These are phyloP conservation scores for Turnera subulata DNA, from an alignment of 345 rosid species.

Conservation along the genomic window DNA sequence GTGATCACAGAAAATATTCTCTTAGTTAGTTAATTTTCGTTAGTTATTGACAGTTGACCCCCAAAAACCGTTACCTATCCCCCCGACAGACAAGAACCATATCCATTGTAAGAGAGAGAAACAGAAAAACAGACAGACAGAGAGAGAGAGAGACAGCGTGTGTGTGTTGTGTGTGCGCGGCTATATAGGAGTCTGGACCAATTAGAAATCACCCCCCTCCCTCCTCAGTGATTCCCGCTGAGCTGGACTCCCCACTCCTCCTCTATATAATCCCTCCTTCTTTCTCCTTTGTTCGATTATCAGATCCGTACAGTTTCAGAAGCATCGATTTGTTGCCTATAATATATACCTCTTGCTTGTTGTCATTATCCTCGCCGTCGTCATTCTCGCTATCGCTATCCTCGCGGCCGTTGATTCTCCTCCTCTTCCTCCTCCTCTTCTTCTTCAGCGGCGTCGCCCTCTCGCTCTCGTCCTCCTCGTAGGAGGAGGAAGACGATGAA, in stretches of 20 bases:
- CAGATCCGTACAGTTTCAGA: conserved; percentile 5
- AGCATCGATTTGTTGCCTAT: neutral
- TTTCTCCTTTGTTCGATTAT: conserved; percentile 10
- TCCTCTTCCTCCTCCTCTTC: conserved; percentile 42
- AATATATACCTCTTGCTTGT: conserved; percentile 18
- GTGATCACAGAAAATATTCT: conserved; percentile 60
- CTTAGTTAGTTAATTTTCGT: conserved; percentile 33
- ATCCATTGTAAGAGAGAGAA: conserved; percentile 12
- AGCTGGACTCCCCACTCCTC: conserved; percentile 17
- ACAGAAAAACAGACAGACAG: neutral
- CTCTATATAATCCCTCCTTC: neutral
- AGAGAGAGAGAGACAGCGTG: conserved; percentile 5
- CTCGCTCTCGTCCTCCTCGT: conserved; percentile 22
- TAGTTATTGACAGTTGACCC: conserved; percentile 88
- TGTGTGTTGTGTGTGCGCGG: too few relatives aligned
- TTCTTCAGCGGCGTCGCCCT: conserved; percentile 26
- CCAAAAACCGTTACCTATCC: conserved; percentile 42
- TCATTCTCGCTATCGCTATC: conserved; percentile 31
- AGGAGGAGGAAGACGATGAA: neutral
- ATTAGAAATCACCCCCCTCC: too few relatives aligned
- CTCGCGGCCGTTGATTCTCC: conserved; percentile 36
- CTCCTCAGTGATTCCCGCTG: conserved; percentile 14
- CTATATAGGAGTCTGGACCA: conserved; percentile 27
- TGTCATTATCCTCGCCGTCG: conserved; percentile 33
- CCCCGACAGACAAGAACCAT: conserved; percentile 13